A percentile compares a stretch with the other conserved stretches of the same genome.
Evolutionary conservation across 768 basidiomycete genomes (phyloP).

Genomic region (Amanita exitialis): DNA sequence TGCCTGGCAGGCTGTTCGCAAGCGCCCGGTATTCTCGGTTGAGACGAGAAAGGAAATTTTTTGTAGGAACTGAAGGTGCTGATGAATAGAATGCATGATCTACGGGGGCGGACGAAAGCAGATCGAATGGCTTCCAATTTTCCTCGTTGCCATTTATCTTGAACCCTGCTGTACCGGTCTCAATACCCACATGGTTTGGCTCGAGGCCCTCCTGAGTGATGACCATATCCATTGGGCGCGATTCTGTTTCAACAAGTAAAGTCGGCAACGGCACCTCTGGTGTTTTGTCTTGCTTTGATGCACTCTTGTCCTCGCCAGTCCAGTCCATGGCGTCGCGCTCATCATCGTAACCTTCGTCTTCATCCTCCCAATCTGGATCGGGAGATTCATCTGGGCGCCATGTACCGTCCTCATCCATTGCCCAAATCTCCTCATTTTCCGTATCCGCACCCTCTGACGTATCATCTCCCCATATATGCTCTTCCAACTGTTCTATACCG

Average conservation of each 20-base stretch:
- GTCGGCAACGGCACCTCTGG: neutral
- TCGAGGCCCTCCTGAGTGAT: neutral
- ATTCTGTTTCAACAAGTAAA: neutral
- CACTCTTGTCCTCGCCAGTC: neutral
- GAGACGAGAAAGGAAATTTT: slow-evolving; percentile 66
- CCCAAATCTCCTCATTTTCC: slow-evolving; percentile 33
- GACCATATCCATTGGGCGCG: neutral
- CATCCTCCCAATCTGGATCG: slow-evolving; percentile 27
- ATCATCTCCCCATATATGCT: slow-evolving; percentile 48
- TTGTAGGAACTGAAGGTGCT: slow-evolving; percentile 52
- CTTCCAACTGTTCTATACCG: slow-evolving; percentile 71
- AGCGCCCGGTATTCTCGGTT: slow-evolving; percentile 78
- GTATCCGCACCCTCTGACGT: slow-evolving; percentile 34
- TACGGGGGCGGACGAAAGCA: slow-evolving; percentile 61
- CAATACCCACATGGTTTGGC: neutral
- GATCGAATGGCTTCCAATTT: slow-evolving; percentile 73
- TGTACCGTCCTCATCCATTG: slow-evolving; percentile 31
- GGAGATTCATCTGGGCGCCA: slow-evolving; percentile 38
- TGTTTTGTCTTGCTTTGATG: neutral
- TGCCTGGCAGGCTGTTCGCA: slow-evolving; percentile 74
- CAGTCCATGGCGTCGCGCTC: slow-evolving; percentile 8
- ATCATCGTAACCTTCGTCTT: slow-evolving; percentile 14
- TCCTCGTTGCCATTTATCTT: slow-evolving; percentile 11
- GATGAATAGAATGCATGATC: slow-evolving; percentile 79
- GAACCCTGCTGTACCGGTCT: neutral